Base-by-base conservation (phyloP, 495 filamentous ascomycete genomes). In the Aspergillus sparsus region DNA sequence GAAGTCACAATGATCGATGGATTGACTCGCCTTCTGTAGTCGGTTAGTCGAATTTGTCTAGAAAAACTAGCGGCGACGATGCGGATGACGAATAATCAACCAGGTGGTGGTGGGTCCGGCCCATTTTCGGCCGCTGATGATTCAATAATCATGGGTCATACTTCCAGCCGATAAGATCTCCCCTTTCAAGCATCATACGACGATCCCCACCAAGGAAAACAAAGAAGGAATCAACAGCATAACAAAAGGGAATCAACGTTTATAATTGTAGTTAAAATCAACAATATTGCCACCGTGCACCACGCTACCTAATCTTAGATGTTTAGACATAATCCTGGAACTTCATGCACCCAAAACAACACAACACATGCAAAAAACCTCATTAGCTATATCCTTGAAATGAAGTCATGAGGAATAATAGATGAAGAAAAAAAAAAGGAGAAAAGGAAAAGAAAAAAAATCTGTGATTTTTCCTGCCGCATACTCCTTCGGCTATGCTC, bases 401-500 rank as follows among this genome's bases (percentile, higher is more conserved):
- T 27, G 21, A 42, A 13, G 39, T 42, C 39, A 4, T 42, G 39
- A 42, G 11, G 39, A 42, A 42, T 15, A 13, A 11, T 15, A 42
- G 39, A 27, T 27, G 21, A 27, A 41, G 37, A 41, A 5, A 41
- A n/a, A 2, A 2, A 41, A 41, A 2, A 41, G n/a, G 9, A n/a
- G 10, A 41, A 41, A 11, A 41, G n/a, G 9, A n/a, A 18, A 47
- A 9, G 12, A 47, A 47, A 47, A 15, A 9, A 47, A 18, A 33
- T 46, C 60, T 46, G 45, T 52, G 53, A 45, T 46, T 47, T 21
- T n/a, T 34, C 53, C 37, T 4, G 12, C 27, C 53, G 53, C n/a
- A 51, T 32, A 54, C 60, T 57, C 60, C 60, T 51, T 57, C 46
- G 33, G 36, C 37, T 18, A 58, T 62, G 55, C 61, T 62, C 55